Conservation (phyloP, 169 alveolate species). For the Hepatocystis sp. region DNA sequence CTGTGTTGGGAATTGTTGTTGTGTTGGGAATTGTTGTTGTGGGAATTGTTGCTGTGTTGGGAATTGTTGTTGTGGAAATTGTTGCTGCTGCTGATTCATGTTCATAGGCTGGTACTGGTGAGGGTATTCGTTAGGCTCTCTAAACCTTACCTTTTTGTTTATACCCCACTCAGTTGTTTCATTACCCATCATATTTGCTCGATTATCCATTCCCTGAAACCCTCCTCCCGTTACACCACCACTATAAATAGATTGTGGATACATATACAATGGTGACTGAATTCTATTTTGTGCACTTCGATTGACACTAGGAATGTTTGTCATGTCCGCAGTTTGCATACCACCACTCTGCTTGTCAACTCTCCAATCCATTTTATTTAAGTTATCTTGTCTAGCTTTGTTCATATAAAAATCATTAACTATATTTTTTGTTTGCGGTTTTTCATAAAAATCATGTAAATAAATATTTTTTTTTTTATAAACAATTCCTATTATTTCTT, state of each 20-base stretch:
- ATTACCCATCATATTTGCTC: not conserved
- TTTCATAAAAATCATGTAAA: conserved; percentile 59
- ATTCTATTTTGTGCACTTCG: too few species aligned
- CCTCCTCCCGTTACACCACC: not conserved
- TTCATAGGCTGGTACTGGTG: not conserved
- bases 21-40: too few species aligned
- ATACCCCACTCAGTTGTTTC: not conserved
- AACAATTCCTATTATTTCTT: conserved; percentile 42
- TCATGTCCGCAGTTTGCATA: not conserved
- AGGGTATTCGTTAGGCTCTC: not conserved
- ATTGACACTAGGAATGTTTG: not conserved
- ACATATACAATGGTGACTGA: too few species aligned
- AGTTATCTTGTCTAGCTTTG: not conserved
- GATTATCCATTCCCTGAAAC: not conserved
- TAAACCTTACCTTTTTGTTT: not conserved
- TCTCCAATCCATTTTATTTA: not conserved
- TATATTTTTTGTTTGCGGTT: conserved; percentile 25
- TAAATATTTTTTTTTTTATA: conserved; percentile 58
- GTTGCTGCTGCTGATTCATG: not conserved
- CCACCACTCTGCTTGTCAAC: conserved; percentile 19
- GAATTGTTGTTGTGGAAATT: too few species aligned
- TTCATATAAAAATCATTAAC: conserved; percentile 37
- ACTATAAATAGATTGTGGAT: too few species aligned
- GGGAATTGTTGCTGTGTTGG: too few species aligned
- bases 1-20: too few species aligned